Conservation (phyloP, 352 stramenopile species). For the Phytophthora pinifolia region DNA sequence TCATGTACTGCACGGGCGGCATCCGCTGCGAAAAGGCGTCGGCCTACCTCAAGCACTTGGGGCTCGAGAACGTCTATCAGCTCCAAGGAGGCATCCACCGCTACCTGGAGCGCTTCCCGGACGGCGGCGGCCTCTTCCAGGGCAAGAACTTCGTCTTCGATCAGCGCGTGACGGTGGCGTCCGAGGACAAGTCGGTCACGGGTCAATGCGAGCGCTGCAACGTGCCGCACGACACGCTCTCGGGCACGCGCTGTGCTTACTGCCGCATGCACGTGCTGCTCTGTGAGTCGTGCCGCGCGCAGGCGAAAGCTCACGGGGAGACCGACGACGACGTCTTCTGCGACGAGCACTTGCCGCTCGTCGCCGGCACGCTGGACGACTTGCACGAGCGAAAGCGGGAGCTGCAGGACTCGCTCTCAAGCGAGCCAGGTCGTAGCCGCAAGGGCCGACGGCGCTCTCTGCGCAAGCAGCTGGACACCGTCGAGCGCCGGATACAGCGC, state of each 20-base stretch:
- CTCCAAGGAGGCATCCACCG: constrained; percentile 82
- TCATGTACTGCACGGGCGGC: constrained; percentile 89
- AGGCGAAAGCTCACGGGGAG: constrained; percentile 17
- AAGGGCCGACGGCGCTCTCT: constrained; percentile 77
- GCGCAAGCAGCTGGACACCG: constrained; percentile 78
- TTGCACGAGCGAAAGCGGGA: constrained; percentile 30
- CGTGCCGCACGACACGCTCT: constrained; percentile 61
- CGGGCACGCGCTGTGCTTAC: constrained; percentile 65
- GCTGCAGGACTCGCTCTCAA: constrained; percentile 37
- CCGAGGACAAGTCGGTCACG: constrained; percentile 50
- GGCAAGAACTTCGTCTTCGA: constrained; percentile 91
- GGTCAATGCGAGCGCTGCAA: constrained; percentile 66
- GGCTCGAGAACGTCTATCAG: constrained; percentile 73
- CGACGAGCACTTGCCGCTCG: constrained; percentile 50
- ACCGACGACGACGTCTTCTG: constrained; percentile 55
- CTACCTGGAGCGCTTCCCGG: constrained; percentile 78
- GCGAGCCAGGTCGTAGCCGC: constrained; percentile 43
- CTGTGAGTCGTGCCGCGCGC: constrained; percentile 46
- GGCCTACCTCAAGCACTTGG: constrained; percentile 71
- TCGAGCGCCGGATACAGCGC: constrained; percentile 62
- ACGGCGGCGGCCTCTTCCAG: constrained; percentile 67
- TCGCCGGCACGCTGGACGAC: constrained; percentile 41
- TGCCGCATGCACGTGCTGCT: constrained; percentile 82
- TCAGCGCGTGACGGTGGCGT: constrained; percentile 70
- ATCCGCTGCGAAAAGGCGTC: constrained; percentile 87